Evolutionary conservation across 2,329 filamentous ascomycete genomes (phyloP).

Genomic region (Penicillium sp.): DNA sequence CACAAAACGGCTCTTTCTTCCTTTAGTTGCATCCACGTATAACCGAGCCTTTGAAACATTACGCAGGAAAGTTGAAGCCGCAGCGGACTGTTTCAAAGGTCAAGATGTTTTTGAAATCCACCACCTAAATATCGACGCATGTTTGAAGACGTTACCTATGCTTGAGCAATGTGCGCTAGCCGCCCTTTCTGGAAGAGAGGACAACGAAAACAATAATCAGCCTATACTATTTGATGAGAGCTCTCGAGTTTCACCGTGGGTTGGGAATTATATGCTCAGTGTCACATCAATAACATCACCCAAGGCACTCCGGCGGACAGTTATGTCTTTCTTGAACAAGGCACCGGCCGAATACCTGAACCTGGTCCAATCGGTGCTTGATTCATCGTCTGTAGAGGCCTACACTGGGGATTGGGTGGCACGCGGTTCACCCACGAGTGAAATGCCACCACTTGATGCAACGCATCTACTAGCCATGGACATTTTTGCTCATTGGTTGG

Average conservation of each 20-base stretch:
- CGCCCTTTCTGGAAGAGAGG: constrained; percentile 15
- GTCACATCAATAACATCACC: constrained; percentile 39
- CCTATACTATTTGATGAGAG: constrained; percentile 4
- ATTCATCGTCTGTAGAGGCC: constrained; percentile 6
- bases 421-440: constrained; percentile 2
- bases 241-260: constrained; percentile 39
- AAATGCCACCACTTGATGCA: constrained; percentile 5
- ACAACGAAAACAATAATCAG: not conserved
- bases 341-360: constrained; percentile 39
- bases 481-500: constrained; percentile 39
- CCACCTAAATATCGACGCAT: constrained; percentile 13
- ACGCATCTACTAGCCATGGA: constrained; percentile 27
- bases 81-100: constrained; percentile 4
- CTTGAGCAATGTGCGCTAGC: constrained; percentile 27
- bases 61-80: constrained; percentile 14
- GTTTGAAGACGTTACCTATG: constrained; percentile 20
- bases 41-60: constrained; percentile 14
- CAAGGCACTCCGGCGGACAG: constrained; percentile 39
- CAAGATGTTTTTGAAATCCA: not conserved
- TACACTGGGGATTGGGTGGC: constrained; percentile 3
- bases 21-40: constrained; percentile 23
- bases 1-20: constrained; percentile 22
- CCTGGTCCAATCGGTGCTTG: constrained; percentile 40
- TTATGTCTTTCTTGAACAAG: constrained; percentile 50
- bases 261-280: constrained; percentile 41